phyloP scores from a whole-genome alignment of 1,139 yeast genomes.

The Suhomyces coccinellae region DNA sequence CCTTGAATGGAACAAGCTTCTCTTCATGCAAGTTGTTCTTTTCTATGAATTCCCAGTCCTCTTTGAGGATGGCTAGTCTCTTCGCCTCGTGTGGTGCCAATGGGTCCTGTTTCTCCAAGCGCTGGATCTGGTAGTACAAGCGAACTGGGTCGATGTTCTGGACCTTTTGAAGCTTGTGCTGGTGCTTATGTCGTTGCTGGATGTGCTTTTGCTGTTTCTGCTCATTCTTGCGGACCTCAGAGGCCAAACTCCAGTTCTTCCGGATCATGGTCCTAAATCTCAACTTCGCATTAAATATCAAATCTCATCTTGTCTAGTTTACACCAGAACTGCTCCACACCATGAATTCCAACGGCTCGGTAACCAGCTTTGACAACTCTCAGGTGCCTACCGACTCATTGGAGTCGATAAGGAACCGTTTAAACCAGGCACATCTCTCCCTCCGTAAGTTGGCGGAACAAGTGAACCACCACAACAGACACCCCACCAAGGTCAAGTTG shows the following conservation, averaged over 20 bases:
- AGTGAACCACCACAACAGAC: slow-evolving; percentile 41
- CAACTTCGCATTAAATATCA: background rate
- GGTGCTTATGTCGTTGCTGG: slow-evolving; percentile 42
- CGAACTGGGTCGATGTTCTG: slow-evolving; percentile 34
- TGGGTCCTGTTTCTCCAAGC: slow-evolving; percentile 21
- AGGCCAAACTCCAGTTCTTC: slow-evolving; percentile 45
- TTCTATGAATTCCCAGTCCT: slow-evolving; percentile 44
- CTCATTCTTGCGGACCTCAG: slow-evolving; percentile 43
- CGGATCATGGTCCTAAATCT: slow-evolving; percentile 33
- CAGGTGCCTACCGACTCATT: slow-evolving; percentile 42
- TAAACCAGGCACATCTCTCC: slow-evolving; percentile 48
- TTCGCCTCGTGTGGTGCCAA: slow-evolving; percentile 24
- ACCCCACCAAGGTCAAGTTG: slow-evolving; percentile 37
- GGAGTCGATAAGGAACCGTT: slow-evolving; percentile 44
- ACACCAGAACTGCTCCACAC: background rate
- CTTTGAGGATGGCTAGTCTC: slow-evolving; percentile 27
- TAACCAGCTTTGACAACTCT: slow-evolving; percentile 21
- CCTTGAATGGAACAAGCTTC: slow-evolving; percentile 26
- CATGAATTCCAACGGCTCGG: slow-evolving; percentile 3
- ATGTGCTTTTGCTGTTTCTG: slow-evolving; percentile 36
- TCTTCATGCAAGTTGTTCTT: slow-evolving; percentile 37
- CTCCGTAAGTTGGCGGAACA: slow-evolving; percentile 46
- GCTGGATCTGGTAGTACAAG: slow-evolving; percentile 31
- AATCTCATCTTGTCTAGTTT: background rate
- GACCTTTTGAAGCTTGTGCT: slow-evolving; percentile 29